These are phyloP conservation scores for Fraxinus sp. DNA, from an alignment of 305 asterid genomes.

Conservation along the genomic window DNA sequence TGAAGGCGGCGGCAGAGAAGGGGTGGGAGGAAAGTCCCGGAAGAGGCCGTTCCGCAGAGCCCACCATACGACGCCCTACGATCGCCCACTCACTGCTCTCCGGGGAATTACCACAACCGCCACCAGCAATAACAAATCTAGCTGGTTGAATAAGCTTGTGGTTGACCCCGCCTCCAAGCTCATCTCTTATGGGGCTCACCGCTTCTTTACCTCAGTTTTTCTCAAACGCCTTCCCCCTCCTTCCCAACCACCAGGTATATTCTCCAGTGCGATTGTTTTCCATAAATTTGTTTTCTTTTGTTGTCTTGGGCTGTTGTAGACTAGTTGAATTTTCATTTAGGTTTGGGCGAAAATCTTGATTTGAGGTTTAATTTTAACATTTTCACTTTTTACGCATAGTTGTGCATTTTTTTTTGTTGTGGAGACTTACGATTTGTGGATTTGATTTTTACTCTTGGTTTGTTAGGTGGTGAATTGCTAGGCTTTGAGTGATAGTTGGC, in stretches of 20 bases:
- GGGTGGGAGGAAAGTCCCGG: slow-evolving; percentile 74
- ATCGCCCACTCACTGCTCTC: slow-evolving; percentile 60
- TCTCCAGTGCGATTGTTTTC: not conserved
- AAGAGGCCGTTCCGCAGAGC: slow-evolving; percentile 49
- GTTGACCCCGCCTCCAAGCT: slow-evolving; percentile 77
- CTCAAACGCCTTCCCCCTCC: slow-evolving; percentile 58
- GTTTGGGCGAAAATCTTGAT: not conserved
- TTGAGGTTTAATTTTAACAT: not conserved
- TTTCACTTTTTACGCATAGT: not conserved
- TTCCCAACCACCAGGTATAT: slow-evolving; percentile 45
- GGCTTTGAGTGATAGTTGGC: slow-evolving; percentile 3
- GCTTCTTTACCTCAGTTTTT: slow-evolving; percentile 51
- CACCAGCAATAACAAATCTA: slow-evolving; percentile 31
- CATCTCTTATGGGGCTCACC: slow-evolving; percentile 54
- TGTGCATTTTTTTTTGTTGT: not conserved
- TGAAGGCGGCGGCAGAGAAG: slow-evolving; percentile 39
- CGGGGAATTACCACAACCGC: slow-evolving; percentile 29
- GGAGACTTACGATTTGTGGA: slow-evolving; percentile 1
- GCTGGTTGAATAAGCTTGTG: slow-evolving; percentile 69
- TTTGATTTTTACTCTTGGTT: not conserved
- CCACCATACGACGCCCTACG: slow-evolving; percentile 63
- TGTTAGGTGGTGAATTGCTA: slow-evolving; percentile 12
- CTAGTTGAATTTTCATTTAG: not conserved
- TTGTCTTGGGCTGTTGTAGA: not conserved
- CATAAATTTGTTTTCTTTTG: not conserved